Percentiles rank a stretch among this genome's conserved stretches.
Conservation (phyloP, 768 basidiomycete species). For the Thelephora ganbajun region DNA sequence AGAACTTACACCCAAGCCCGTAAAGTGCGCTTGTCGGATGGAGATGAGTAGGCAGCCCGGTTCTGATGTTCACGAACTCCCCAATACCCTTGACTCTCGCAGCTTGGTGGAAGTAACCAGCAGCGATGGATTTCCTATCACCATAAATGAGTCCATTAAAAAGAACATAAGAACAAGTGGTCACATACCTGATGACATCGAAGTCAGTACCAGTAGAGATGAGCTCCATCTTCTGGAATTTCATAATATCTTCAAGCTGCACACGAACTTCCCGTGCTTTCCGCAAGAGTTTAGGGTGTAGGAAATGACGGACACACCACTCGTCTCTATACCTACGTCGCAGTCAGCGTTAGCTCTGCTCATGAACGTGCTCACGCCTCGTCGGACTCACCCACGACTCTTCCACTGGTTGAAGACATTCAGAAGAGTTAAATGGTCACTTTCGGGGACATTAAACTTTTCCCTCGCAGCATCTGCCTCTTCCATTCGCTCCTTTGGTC, state of each 20-base stretch:
- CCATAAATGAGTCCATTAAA: background rate
- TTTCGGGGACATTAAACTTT: constrained; percentile 98
- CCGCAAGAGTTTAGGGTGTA: constrained; percentile 89
- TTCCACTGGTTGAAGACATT: constrained; percentile 99
- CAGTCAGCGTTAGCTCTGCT: background rate
- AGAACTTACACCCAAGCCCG: constrained; percentile 77
- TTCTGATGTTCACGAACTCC: constrained; percentile 95
- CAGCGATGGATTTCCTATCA: constrained; percentile 90
- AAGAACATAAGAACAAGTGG: background rate
- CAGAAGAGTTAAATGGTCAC: constrained; percentile 87
- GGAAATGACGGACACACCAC: constrained; percentile 89
- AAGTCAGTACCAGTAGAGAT: constrained; percentile 91
- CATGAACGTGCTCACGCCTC: background rate
- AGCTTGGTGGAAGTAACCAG: constrained; percentile 98
- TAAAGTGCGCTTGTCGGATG: constrained; percentile 96
- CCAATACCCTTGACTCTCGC: constrained; percentile 97
- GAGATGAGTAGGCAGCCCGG: constrained; percentile 86
- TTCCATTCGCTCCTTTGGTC: constrained; percentile 94
- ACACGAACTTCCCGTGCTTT: constrained; percentile 92
- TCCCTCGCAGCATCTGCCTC: constrained; percentile 95
- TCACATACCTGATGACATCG: constrained; percentile 61
- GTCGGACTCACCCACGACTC: constrained; percentile 62
- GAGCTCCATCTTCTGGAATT: constrained; percentile 92
- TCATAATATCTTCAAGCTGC: constrained; percentile 98
- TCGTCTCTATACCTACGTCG: constrained; percentile 69